Percentiles rank a stretch among this genome's conserved stretches.
Conservation (phyloP, 2,329 filamentous ascomycete genomes). For the Fusarium sp. region DNA sequence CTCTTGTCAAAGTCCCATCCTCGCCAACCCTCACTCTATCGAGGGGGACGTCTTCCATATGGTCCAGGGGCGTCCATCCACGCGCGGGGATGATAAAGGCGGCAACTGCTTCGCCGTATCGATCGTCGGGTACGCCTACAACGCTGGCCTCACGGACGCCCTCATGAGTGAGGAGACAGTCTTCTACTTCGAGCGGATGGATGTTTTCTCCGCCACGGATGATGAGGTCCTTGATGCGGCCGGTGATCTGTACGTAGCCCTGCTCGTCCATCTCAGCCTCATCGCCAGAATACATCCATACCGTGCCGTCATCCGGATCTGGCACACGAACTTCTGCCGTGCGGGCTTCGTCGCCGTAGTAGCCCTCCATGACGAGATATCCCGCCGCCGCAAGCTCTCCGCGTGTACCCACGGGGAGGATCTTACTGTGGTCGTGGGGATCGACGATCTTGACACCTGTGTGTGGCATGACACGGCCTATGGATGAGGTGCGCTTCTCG, state of each 20-base stretch:
- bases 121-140: slow-evolving; percentile 85
- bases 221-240: slow-evolving; percentile 94
- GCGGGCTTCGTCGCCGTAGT: slow-evolving; percentile 80
- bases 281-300: slow-evolving; percentile 95
- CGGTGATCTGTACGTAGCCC: slow-evolving; percentile 90
- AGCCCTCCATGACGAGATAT: slow-evolving; percentile 92
- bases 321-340: slow-evolving; percentile 76
- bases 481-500: slow-evolving; percentile 79
- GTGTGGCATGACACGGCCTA: slow-evolving; percentile 88
- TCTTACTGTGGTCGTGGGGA: slow-evolving; percentile 69
- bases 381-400: slow-evolving; percentile 89
- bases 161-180: slow-evolving; percentile 82
- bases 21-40: slow-evolving; percentile 35
- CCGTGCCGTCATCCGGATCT: slow-evolving; percentile 63
- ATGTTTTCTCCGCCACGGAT: slow-evolving; percentile 97
- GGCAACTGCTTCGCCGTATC: slow-evolving; percentile 88
- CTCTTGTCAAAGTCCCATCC: slow-evolving; percentile 61
- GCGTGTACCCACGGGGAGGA: slow-evolving; percentile 74
- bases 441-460: slow-evolving; percentile 83
- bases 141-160: slow-evolving; percentile 83
- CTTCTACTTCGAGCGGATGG: slow-evolving; percentile 92
- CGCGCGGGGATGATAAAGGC: slow-evolving; percentile 79
- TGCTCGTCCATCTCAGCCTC: slow-evolving; percentile 87
- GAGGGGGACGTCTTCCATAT: slow-evolving; percentile 45
- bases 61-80: slow-evolving; percentile 47